Base-by-base conservation (phyloP, 495 filamentous ascomycete genomes). In the Aspergillus sclerotioniger region DNA sequence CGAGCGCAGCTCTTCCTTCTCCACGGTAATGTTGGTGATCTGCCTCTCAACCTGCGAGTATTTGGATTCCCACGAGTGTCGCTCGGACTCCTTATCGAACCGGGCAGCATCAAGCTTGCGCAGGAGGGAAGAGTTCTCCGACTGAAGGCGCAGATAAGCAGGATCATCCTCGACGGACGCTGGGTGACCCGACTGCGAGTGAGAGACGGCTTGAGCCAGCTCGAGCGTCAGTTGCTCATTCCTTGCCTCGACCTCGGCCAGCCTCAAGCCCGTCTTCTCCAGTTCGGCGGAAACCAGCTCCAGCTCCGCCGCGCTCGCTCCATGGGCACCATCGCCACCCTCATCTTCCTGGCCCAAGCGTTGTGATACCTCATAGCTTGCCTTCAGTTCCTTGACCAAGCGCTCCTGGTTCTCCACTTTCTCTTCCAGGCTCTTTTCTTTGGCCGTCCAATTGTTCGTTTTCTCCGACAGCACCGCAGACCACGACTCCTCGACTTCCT, bases 301-400 rank as follows among this genome's bases (percentile, higher is more conserved):
- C 57, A 99, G 74, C 74, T 98, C 94, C 13, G 94, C 94, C 64
- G 85, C 91, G 7, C 85, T 87, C 55, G 92, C 89, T 48, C 86
- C 82, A 50, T 73, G 80, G 32, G 75, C 68, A 29, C 66, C 69
- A 15, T 85, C 83, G n/a, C 73, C 80, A 45, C 84, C 80, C 39
- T 90, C 89, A 48, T 86, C 85, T 9, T 82, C 80, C 50, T 83
- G 84, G 7, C 87, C 93, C 51, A 98, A 78, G 48, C 94, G 83
- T 65, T 98, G 92, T 21, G 92, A 90, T 44, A 99, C 95, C 68
- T 99, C 94, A 66, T 96, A 97, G 71, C 86, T 96, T 19, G 94
- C 94, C 75, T 97, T 98, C 60, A 98, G 81, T 64, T 98, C 94
- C 67, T 90, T 96, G 50, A 99, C 71, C 41, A 98, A 74, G 7